Evolutionary conservation across 2,329 filamentous ascomycete species (phyloP).

Genomic region (Anisogramma anomala): DNA sequence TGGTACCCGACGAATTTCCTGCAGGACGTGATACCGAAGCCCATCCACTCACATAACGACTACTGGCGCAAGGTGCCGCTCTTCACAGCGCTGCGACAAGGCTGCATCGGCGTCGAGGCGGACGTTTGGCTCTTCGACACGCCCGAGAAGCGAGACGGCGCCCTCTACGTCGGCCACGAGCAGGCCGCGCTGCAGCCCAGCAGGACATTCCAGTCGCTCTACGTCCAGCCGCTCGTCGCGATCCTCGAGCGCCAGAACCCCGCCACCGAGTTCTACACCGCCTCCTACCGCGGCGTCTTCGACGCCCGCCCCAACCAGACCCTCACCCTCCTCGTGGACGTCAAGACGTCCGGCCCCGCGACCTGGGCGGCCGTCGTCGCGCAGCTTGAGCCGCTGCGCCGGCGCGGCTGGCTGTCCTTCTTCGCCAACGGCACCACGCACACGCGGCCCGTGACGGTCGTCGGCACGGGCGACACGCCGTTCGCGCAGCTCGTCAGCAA

Average conservation of each 20-base stretch:
- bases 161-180: conserved; percentile 55
- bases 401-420: conserved; percentile 44
- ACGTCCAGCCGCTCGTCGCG: conserved; percentile 51
- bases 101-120: conserved; percentile 54
- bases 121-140: conserved; percentile 53
- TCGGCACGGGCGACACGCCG: conserved; percentile 54
- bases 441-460: conserved; percentile 51
- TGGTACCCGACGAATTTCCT: conserved; percentile 42
- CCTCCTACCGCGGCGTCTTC: conserved; percentile 43
- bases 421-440: conserved; percentile 39
- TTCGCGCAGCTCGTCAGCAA: conserved; percentile 45
- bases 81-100: conserved; percentile 47
- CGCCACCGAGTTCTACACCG: conserved; percentile 32
- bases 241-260: conserved; percentile 45
- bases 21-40: conserved; percentile 36
- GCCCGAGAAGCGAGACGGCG: conserved; percentile 17
- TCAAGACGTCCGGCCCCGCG: conserved; percentile 47
- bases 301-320: conserved; percentile 39
- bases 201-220: conserved; percentile 50
- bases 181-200: conserved; percentile 39
- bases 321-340: conserved; percentile 54
- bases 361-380: conserved; percentile 42
- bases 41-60: conserved; percentile 59
- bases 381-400: conserved; percentile 47
- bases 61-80: conserved; percentile 56